phyloP scores from a whole-genome alignment of 441 rosid genomes.

The Populus trichocarpa region DNA sequence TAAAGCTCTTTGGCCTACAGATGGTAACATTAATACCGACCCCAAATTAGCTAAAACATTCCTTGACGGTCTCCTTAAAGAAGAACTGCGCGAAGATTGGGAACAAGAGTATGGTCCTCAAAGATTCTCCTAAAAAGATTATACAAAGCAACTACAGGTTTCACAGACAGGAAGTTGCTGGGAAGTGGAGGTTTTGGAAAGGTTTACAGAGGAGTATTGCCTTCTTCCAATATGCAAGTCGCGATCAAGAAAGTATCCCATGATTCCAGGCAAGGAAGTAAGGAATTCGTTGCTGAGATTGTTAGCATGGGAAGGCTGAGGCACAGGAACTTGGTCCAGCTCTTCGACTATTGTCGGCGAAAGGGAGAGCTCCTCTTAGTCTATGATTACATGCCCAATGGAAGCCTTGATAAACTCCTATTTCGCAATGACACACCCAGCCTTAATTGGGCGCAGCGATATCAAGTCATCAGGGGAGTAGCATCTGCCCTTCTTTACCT shows the following conservation, averaged over 20 bases:
- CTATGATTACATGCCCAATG: conserved; percentile 36
- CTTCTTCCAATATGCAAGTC: conserved; percentile 17
- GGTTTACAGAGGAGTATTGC: conserved; percentile 30
- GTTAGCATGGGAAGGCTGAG: conserved; percentile 25
- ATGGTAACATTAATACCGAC: conserved; percentile 20
- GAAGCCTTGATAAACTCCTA: conserved; percentile 38
- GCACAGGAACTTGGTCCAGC: conserved; percentile 36
- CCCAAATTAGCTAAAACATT: conserved; percentile 44
- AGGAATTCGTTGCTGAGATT: conserved; percentile 33
- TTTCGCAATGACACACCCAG: conserved; percentile 12
- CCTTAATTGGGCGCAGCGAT: conserved; percentile 30
- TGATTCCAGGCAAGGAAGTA: conserved; percentile 25
- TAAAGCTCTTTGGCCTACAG: too few relatives aligned
- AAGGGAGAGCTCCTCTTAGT: conserved; percentile 34
- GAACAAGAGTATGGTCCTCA: conserved; percentile 31
- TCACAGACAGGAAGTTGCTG: conserved; percentile 26
- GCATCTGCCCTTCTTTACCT: conserved; percentile 30
- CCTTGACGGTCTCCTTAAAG: conserved; percentile 66
- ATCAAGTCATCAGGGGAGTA: conserved; percentile 27
- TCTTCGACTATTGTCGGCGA: conserved; percentile 36
- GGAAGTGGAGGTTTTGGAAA: conserved; percentile 39
- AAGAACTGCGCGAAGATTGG: conserved; percentile 34
- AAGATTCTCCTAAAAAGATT: conserved; percentile 31
- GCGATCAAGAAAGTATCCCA: conserved; percentile 37
- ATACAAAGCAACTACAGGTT: conserved; percentile 33